A percentile compares a stretch with the other conserved stretches of the same genome.
phyloP scores from a whole-genome alignment of 148 eudicot genomes.

The Linanthus parryae region DNA sequence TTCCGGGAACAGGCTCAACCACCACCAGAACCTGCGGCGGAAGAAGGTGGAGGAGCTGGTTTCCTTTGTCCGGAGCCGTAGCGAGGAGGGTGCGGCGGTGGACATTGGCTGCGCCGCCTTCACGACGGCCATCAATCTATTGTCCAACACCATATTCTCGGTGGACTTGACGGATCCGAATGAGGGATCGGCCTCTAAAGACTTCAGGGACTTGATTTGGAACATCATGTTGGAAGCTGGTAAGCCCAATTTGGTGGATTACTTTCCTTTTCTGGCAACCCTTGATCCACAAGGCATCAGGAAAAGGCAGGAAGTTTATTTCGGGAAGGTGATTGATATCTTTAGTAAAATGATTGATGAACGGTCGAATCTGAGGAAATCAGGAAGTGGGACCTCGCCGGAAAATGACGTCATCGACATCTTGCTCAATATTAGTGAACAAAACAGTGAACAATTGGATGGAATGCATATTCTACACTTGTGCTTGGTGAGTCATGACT shows the following conservation, averaged over 20 bases:
- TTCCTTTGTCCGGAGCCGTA: too few species aligned
- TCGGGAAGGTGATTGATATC: constrained; percentile 4
- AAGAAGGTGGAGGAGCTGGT: too few species aligned
- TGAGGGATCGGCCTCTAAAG: constrained; percentile 5
- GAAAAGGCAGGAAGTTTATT: constrained; percentile 1
- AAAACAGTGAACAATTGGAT: constrained; percentile 9
- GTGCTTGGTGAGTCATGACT: constrained; percentile 13
- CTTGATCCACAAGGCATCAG: constrained; percentile 19
- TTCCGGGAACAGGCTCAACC: too few species aligned
- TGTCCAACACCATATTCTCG: constrained; percentile 9
- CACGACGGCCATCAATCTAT: too few species aligned
- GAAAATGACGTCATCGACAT: constrained; percentile 21
- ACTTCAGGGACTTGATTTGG: constrained; percentile 11
- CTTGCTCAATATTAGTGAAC: constrained; percentile 8
- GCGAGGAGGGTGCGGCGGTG: too few species aligned
- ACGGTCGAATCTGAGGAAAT: constrained; percentile 8
- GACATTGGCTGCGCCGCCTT: too few species aligned
- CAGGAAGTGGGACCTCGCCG: background rate
- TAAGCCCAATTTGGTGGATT: constrained; percentile 15
- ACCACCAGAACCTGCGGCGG: too few species aligned
- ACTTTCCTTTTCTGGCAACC: constrained; percentile 10
- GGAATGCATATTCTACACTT: constrained; percentile 13
- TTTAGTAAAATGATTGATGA: constrained; percentile 10
- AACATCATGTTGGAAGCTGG: constrained; percentile 12
- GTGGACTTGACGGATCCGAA: constrained; percentile 5